Conservation (phyloP, 2,329 filamentous ascomycete genomes). For the Aureobasidium pullulans region DNA sequence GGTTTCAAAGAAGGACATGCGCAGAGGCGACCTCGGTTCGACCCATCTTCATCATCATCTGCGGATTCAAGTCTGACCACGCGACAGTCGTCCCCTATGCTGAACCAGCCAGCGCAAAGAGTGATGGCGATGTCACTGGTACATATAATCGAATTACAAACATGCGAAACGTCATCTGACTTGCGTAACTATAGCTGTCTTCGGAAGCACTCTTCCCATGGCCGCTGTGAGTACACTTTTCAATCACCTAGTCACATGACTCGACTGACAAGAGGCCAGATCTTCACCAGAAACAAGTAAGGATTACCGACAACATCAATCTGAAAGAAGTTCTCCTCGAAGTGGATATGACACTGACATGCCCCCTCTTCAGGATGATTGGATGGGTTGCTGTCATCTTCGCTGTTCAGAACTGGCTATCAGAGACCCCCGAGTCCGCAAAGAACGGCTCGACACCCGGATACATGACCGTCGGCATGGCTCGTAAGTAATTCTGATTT, state of each 20-base stretch:
- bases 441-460: conserved; percentile 61
- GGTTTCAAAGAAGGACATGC: conserved; percentile 69
- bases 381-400: conserved; percentile 68
- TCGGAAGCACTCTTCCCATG: conserved; percentile 83
- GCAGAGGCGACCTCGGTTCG: conserved; percentile 64
- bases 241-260: conserved; percentile 17
- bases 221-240: conserved; percentile 53
- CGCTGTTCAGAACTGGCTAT: conserved; percentile 68
- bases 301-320: conserved; percentile 16
- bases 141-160: conserved; percentile 30
- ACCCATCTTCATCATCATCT: conserved; percentile 16
- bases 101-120: conserved; percentile 60
- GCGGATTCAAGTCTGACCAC: conserved; percentile 10
- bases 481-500: conserved; percentile 46
- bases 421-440: conserved; percentile 61
- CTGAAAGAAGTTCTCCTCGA: neutral
- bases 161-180: conserved; percentile 18
- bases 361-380: conserved; percentile 45
- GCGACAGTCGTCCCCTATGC: conserved; percentile 80
- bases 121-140: conserved; percentile 61
- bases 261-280: conserved; percentile 40
- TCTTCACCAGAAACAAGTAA: conserved; percentile 86
- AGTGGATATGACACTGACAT: neutral
- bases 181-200: conserved; percentile 40
- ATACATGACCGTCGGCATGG: conserved; percentile 72